Evolutionary conservation across 73 alveolate genomes (phyloP).

Genomic region (Symbiodinium pilosum): DNA sequence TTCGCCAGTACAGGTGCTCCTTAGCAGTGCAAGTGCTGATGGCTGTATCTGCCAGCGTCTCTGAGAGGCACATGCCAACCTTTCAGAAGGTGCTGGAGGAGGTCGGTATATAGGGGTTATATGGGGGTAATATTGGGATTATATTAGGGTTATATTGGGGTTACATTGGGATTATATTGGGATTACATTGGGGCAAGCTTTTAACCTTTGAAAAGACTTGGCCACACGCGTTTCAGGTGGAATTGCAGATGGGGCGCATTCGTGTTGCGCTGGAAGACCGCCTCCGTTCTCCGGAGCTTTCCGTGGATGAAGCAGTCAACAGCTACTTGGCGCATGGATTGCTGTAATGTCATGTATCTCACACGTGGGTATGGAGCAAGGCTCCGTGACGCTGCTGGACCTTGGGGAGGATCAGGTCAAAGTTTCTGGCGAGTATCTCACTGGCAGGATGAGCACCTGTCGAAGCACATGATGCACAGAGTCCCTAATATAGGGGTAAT

Average conservation of each 20-base stretch:
- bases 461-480: not conserved
- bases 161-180: not conserved
- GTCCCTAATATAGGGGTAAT: not conserved
- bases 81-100: conserved; percentile 85
- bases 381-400: conserved; percentile 83
- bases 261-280: conserved; percentile 92
- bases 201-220: too few species aligned
- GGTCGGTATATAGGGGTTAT: too few species aligned
- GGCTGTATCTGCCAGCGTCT: not conserved
- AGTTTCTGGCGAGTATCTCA: conserved; percentile 75
- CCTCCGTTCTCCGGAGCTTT: conserved; percentile 74
- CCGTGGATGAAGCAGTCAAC: conserved; percentile 89
- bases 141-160: too few species aligned
- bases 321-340: not conserved
- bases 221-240: too few species aligned
- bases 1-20: conserved; percentile 75
- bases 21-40: not conserved
- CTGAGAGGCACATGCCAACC: conserved; percentile 76
- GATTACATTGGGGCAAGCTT: not conserved
- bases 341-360: too few species aligned
- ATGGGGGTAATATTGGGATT: too few species aligned
- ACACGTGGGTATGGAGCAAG: not conserved
- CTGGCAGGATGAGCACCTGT: conserved; percentile 33
- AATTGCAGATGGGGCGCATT: conserved; percentile 93
- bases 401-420: conserved; percentile 91